phyloP scores from a whole-genome alignment of 2,329 filamentous ascomycete species.

The Fusarium humuli region DNA sequence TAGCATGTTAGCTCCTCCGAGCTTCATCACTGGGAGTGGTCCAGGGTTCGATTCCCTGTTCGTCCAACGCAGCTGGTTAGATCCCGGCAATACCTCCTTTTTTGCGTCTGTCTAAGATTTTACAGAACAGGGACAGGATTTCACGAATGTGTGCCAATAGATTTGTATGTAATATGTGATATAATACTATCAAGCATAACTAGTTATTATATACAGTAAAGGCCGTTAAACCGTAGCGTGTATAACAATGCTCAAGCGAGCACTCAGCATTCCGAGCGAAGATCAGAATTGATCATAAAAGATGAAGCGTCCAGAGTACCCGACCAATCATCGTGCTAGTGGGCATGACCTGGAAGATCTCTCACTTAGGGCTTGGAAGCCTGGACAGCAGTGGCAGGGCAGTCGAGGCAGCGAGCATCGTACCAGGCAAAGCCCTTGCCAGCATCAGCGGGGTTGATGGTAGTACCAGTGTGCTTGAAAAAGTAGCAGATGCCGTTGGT shows the following conservation, averaged over 20 bases:
- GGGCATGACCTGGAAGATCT: fast-evolving
- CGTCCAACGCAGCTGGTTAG: neutral
- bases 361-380: neutral
- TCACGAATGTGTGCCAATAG: neutral
- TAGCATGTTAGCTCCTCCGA: neutral
- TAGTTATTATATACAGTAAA: neutral
- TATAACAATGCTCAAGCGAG: neutral
- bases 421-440: neutral
- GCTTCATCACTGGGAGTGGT: neutral
- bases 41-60: neutral
- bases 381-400: neutral
- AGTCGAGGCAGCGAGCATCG: neutral
- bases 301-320: neutral
- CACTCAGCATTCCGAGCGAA: neutral
- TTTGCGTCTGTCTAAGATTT: neutral
- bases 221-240: neutral
- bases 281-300: neutral
- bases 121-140: neutral
- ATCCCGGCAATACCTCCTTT: neutral
- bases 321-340: neutral
- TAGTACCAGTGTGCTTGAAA: neutral
- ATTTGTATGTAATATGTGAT: neutral
- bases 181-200: neutral
- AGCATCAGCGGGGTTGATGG: neutral
- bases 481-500: neutral